Percentiles rank a stretch among this genome's conserved stretches.
phyloP scores from a whole-genome alignment of 768 basidiomycete genomes.

The Pleurotus djamor region DNA sequence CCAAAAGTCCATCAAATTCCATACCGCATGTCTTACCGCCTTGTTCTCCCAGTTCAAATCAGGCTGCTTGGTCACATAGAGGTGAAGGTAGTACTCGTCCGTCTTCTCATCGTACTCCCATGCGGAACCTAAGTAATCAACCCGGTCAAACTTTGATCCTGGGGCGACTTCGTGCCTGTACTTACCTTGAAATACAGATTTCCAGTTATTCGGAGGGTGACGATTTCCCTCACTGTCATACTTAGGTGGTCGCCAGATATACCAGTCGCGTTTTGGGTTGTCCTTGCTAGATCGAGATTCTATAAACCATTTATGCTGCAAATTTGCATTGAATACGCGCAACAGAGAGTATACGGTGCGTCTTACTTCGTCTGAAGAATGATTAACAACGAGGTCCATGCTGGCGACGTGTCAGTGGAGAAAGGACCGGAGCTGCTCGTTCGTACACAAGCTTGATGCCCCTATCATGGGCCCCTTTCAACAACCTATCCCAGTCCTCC shows the following conservation, averaged over 20 bases:
- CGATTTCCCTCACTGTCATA: conserved; percentile 50
- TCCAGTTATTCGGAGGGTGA: conserved; percentile 74
- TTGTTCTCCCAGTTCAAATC: conserved; percentile 82
- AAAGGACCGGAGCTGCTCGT: neutral
- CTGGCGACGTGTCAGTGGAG: conserved; percentile 23
- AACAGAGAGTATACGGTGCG: neutral
- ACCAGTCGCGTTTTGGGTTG: conserved; percentile 71
- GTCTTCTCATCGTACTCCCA: conserved; percentile 70
- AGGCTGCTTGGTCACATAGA: conserved; percentile 66
- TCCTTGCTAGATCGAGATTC: conserved; percentile 49
- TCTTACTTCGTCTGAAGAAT: conserved; percentile 61
- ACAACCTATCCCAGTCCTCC: conserved; percentile 54
- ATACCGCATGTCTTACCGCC: conserved; percentile 54
- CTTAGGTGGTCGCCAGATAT: conserved; percentile 67
- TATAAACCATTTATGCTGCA: conserved; percentile 70
- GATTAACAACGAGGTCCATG: conserved; percentile 80
- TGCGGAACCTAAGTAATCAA: conserved; percentile 44
- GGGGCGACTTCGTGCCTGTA: neutral
- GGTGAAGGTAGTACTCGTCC: conserved; percentile 71
- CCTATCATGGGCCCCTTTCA: conserved; percentile 52
- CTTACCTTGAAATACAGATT: conserved; percentile 60
- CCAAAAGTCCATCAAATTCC: conserved; percentile 72
- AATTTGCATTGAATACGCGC: neutral
- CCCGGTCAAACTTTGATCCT: neutral
- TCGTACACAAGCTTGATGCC: conserved; percentile 71